Evolutionary conservation across 176 grass and related monocot genomes (phyloP).

Genomic region (Typha latifolia): DNA sequence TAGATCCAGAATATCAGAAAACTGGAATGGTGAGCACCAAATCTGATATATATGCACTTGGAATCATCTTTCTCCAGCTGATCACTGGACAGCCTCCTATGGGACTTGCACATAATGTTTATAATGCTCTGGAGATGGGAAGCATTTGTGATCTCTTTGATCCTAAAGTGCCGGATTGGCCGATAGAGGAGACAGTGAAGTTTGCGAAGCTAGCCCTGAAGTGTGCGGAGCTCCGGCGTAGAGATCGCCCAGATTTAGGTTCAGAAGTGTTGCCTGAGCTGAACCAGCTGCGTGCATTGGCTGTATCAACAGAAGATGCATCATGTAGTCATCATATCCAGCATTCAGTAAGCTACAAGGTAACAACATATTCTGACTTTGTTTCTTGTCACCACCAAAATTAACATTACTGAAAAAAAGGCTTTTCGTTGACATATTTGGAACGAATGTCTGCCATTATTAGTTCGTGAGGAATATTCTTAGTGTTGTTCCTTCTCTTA

Average conservation of each 20-base stretch:
- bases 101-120: conserved; percentile 60
- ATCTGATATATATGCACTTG: conserved; percentile 77
- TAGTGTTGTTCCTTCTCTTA: background rate
- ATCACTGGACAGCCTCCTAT: conserved; percentile 53
- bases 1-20: conserved; percentile 92
- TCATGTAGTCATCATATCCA: background rate
- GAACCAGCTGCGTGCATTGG: conserved; percentile 27
- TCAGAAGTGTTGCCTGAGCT: conserved; percentile 56
- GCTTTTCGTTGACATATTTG: background rate
- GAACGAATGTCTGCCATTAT: too few species aligned
- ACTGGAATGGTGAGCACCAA: conserved; percentile 62
- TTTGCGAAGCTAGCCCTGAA: conserved; percentile 57
- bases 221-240: conserved; percentile 62
- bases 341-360: conserved; percentile 5
- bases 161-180: conserved; percentile 45
- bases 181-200: conserved; percentile 33
- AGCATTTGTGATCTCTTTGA: conserved; percentile 43
- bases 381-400: too few species aligned
- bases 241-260: conserved; percentile 60
- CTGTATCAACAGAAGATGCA: conserved; percentile 17
- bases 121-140: conserved; percentile 49
- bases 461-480: background rate
- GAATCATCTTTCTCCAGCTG: conserved; percentile 70
- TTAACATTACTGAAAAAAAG: too few species aligned
- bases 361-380: background rate